Evolutionary conservation across 257 asterid genomes (phyloP).

Genomic region (Jacaranda mimosifolia): DNA sequence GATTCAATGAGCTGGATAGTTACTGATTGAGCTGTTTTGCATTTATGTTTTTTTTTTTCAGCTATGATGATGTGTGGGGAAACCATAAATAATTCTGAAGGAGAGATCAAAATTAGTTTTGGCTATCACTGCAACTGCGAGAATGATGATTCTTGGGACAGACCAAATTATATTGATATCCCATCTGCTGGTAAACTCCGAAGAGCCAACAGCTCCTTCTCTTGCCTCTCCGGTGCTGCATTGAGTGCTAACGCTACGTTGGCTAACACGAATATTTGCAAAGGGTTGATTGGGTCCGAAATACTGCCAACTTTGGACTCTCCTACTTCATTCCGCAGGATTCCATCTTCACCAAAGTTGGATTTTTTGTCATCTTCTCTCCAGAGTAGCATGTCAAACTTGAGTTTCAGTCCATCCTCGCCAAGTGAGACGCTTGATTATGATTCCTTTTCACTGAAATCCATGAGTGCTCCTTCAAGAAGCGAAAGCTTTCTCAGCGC

Average conservation of each 20-base stretch:
- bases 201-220: slow-evolving; percentile 76
- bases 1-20: background rate
- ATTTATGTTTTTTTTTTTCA: slow-evolving; percentile 33
- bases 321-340: slow-evolving; percentile 84
- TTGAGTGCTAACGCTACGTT: slow-evolving; percentile 88
- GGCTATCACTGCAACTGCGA: slow-evolving; percentile 72
- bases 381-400: slow-evolving; percentile 77
- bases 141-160: slow-evolving; percentile 49
- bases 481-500: slow-evolving; percentile 74
- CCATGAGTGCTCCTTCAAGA: slow-evolving; percentile 61
- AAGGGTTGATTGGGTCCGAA: slow-evolving; percentile 86
- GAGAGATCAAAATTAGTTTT: slow-evolving; percentile 83
- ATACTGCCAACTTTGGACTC: slow-evolving; percentile 88
- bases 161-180: slow-evolving; percentile 62
- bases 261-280: slow-evolving; percentile 96
- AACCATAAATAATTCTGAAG: slow-evolving; percentile 48
- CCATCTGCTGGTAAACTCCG: slow-evolving; percentile 59
- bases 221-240: slow-evolving; percentile 96
- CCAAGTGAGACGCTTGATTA: slow-evolving; percentile 61
- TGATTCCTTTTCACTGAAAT: slow-evolving; percentile 64
- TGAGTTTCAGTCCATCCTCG: slow-evolving; percentile 85
- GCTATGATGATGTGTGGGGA: slow-evolving; percentile 62
- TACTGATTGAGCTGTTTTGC: slow-evolving; percentile 19
- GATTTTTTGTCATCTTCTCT: slow-evolving; percentile 81
- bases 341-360: slow-evolving; percentile 77